Conservation (phyloP, 192 early-diverging fungal species). For the Mortierella hygrophila region DNA sequence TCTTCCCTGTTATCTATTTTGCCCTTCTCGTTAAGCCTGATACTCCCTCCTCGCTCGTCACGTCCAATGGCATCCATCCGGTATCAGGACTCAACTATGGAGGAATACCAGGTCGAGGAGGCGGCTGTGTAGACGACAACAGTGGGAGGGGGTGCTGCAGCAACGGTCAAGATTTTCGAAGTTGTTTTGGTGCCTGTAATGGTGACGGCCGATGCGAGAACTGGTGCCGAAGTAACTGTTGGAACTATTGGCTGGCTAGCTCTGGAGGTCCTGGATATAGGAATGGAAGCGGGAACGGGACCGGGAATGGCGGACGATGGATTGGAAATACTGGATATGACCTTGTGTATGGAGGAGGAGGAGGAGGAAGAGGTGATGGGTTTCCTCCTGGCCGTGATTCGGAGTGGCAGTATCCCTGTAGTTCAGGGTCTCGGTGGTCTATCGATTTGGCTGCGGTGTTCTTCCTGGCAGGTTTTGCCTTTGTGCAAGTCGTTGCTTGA, state of each 20-base stretch:
- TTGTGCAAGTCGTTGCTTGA: not conserved
- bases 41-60: not conserved
- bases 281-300: not conserved
- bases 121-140: not conserved
- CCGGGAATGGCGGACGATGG: not conserved
- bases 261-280: not conserved
- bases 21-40: not conserved
- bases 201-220: not conserved
- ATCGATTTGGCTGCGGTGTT: not conserved
- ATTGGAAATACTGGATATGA: not conserved
- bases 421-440: not conserved
- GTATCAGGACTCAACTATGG: not conserved
- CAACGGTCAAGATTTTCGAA: not conserved
- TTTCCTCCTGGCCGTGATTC: not conserved
- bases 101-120: not conserved
- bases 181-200: not conserved
- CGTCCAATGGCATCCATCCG: not conserved
- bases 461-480: not conserved
- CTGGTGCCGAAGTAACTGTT: constrained; percentile 13
- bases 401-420: not conserved
- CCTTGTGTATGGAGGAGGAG: not conserved
- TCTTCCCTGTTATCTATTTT: not conserved
- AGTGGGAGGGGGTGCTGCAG: constrained; percentile 2
- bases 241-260: not conserved
- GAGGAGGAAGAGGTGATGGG: not conserved